Evolutionary conservation across 1,284 basidiomycete species (phyloP), one percentile per base, ranked within the genome.

Genomic region (Paramarasmius palmivorus): DNA sequence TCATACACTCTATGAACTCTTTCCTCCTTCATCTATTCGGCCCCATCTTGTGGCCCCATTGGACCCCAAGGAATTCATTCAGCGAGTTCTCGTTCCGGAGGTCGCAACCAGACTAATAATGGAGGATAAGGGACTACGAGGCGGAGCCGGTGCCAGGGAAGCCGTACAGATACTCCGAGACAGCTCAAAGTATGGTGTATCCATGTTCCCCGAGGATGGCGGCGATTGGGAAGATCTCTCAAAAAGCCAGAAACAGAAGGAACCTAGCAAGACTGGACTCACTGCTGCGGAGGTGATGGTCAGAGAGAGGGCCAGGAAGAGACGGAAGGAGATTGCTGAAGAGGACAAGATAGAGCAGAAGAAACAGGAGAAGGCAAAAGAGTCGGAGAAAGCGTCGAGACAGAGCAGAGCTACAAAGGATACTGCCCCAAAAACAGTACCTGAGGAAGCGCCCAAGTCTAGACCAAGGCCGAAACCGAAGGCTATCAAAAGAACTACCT

Each of bases 51-150:
- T 84, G 35, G 69, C 74, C 0, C 90, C 90, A 1, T 75, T 92
- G 26, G 80, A 83, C 3, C 78, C 83, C 0, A 76, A 80, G 17
- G 84, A 90, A 50, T 92, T 92, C 61, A 77, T 89, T 23, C 83
- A 87, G 49, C 81, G 81, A 3, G 76, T 92, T 29, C 76, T 92
- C 6, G 81, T 92, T 1, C 90, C 90, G 0, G 90, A 92, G 66
- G 81, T 84, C 0, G 90, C 84, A 0, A 70, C 84, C n/a, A 75
- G 77, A 15, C 77, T 92, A 23, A 87, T 92, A 49, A 81, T 82
- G 69, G 78, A 90, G 56, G 90, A 92, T 64, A 77, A 79, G 61
- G 53, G 65, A 1, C 68, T 84, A 14, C 63, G 69, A 32, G 68
- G 67, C 2, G 63, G 66, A 12, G 47, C 67, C 54, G 62, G 69